Base-by-base conservation (phyloP, 768 basidiomycete species). In the Butyriboletus loyo region DNA sequence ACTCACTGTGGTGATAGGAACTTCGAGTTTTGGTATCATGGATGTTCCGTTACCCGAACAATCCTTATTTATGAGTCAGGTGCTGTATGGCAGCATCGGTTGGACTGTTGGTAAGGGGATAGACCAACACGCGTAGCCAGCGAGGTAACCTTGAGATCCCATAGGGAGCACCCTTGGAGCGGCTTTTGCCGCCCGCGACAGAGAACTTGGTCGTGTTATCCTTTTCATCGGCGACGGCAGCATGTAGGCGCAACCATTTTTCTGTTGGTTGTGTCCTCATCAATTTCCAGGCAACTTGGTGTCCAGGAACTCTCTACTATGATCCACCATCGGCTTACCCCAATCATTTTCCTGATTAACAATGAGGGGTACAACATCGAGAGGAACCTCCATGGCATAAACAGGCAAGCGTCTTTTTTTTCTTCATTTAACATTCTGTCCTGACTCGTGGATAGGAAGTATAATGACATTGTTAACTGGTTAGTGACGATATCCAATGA, bases 21-120 rank as follows among this genome's bases (percentile, higher is more conserved):
- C 92, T 0, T 83, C 89, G 13, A 86, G 77, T 55, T 97, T 96
- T 65, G 95, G 94, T 40, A 80, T 96, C 42, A 66, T 93, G 36
- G 90, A 91, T 54, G 78, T 92, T 28, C 83, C 85, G 2, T 71
- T 96, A 11, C 95, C 95, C 0, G 75, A 81, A n/a, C 76, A 82
- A 40, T 73, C 84, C 1, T 68, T 83, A 5, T 82, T 86, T 52
- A 54, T 92, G 35, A 82, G 78, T 54, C 92, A 94, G 70, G 83
- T 96, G 46, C 72, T 97, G 6, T 97, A 89, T 86, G 94, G 95
- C 45, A 87, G 86, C 53, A 97, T 98, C 58, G 95, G 95, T 0
- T 97, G 87, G 86, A 83, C 87, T 17, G 83, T 88, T 36, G 90
- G 91, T 74, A 67, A 72, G 75, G 59, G 10, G 0, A 2, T 7